These are phyloP conservation scores for Lizonia empirigonia DNA, from an alignment of 2,329 filamentous ascomycete genomes.

Conservation along the genomic window DNA sequence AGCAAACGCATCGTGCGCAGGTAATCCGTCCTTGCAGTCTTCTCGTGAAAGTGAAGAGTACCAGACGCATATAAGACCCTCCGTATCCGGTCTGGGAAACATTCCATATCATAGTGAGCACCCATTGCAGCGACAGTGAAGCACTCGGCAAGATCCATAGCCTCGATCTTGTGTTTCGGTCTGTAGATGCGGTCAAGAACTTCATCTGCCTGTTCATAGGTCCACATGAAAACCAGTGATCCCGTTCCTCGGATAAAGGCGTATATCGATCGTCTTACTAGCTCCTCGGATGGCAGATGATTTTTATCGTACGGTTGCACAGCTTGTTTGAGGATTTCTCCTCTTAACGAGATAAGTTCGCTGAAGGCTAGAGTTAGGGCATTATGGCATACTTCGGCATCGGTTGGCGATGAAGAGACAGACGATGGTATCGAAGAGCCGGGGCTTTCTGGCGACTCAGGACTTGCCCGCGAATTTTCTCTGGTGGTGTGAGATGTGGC, in stretches of 20 bases:
- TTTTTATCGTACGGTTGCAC: conserved; percentile 34
- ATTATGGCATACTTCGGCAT: conserved; percentile 43
- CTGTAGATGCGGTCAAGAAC: conserved; percentile 46
- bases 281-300: conserved; percentile 38
- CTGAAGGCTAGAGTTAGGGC: conserved; percentile 45
- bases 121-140: conserved; percentile 47
- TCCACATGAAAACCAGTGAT: conserved; percentile 47
- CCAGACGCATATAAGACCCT: conserved; percentile 43
- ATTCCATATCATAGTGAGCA: conserved; percentile 45
- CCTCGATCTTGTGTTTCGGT: conserved; percentile 31
- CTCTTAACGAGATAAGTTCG: conserved; percentile 40
- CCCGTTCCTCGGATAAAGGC: conserved; percentile 45
- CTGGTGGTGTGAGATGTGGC: conserved; percentile 31
- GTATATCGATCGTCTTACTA: conserved; percentile 39
- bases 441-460: conserved; percentile 39
- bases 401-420: conserved; percentile 20
- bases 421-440: conserved; percentile 26
- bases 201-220: conserved; percentile 37
- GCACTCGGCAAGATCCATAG: conserved; percentile 45
- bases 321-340: conserved; percentile 36
- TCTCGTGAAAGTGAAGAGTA: conserved; percentile 42
- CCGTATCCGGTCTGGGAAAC: conserved; percentile 40
- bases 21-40: conserved; percentile 37
- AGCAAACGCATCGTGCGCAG: conserved; percentile 45
- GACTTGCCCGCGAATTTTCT: conserved; percentile 35